phyloP scores from a whole-genome alignment of 2,329 filamentous ascomycete species.

The Cordyceps tenuipes region DNA sequence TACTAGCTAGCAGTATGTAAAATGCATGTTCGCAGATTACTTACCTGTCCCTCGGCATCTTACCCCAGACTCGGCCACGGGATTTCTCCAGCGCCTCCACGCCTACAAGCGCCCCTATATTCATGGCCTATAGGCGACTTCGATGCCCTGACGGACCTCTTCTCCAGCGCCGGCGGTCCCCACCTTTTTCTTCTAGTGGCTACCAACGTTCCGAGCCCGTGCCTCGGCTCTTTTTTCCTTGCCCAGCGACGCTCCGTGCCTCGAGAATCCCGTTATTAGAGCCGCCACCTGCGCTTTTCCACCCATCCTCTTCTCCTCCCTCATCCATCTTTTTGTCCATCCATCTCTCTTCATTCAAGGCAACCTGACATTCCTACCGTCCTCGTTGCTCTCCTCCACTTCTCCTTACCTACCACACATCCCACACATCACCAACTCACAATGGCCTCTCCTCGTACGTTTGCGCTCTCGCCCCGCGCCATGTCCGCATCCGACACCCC shows the following conservation, averaged over 20 bases:
- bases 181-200: neutral
- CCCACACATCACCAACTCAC: slow-evolving; percentile 4
- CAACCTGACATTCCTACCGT: neutral
- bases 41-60: slow-evolving; percentile 5
- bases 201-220: slow-evolving; percentile 1
- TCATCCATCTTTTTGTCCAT: slow-evolving; percentile 12
- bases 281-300: neutral
- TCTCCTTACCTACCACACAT: neutral
- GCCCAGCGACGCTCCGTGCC: slow-evolving; percentile 1
- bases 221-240: slow-evolving; percentile 11
- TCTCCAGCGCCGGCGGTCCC: neutral
- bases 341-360: slow-evolving; percentile 1
- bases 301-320: slow-evolving; percentile 3
- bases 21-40: too few relatives aligned
- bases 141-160: neutral
- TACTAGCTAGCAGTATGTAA: too few relatives aligned
- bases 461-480: neutral
- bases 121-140: neutral
- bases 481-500: neutral
- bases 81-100: neutral
- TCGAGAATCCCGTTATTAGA: slow-evolving; percentile 9
- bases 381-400: neutral
- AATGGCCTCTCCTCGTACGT: slow-evolving; percentile 12
- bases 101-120: neutral
- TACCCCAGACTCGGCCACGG: slow-evolving; percentile 7